Conservation (phyloP, 176 grass and related monocot species). For the Musa schizocarpa region DNA sequence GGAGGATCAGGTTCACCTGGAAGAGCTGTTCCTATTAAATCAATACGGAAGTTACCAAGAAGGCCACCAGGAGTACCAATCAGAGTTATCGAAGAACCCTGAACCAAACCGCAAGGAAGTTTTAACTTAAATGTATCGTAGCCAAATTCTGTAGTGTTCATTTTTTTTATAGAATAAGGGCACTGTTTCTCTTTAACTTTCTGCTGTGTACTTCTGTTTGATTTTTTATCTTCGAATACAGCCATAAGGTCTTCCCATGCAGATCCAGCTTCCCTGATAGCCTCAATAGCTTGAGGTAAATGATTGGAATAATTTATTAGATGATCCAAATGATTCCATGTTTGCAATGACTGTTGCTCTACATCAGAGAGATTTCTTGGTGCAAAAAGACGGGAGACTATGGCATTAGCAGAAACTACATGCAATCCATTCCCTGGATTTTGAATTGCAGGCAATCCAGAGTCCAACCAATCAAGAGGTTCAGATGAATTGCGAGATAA, state of each 20-base stretch:
- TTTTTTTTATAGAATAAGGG: slow-evolving; percentile 89
- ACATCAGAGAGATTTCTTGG: slow-evolving; percentile 59
- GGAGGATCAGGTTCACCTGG: slow-evolving; percentile 90
- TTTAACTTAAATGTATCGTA: slow-evolving; percentile 57
- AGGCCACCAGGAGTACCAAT: slow-evolving; percentile 85
- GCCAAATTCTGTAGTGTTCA: slow-evolving; percentile 62
- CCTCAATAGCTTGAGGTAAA: slow-evolving; percentile 73
- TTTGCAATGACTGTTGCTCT: slow-evolving; percentile 45
- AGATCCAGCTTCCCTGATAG: slow-evolving; percentile 78
- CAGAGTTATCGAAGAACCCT: slow-evolving; percentile 82
- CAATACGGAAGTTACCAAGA: slow-evolving; percentile 75
- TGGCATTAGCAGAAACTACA: slow-evolving; percentile 43
- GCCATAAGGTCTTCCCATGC: slow-evolving; percentile 77
- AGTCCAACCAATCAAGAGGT: slow-evolving; percentile 53
- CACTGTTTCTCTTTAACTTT: slow-evolving; percentile 88
- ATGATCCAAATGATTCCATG: slow-evolving; percentile 75
- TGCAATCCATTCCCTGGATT: slow-evolving; percentile 48
- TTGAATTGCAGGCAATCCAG: slow-evolving; percentile 48
- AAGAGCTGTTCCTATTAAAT: slow-evolving; percentile 59
- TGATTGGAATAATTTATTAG: slow-evolving; percentile 42
- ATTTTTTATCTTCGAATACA: slow-evolving; percentile 46
- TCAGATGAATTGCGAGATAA: slow-evolving; percentile 57
- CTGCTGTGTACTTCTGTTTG: slow-evolving; percentile 34
- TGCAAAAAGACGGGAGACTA: slow-evolving; percentile 49
- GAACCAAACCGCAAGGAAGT: slow-evolving; percentile 85